Evolutionary conservation across 352 stramenopile genomes (phyloP), one percentile per base, ranked within the genome.

Genomic region (Phytophthora citrophthora): DNA sequence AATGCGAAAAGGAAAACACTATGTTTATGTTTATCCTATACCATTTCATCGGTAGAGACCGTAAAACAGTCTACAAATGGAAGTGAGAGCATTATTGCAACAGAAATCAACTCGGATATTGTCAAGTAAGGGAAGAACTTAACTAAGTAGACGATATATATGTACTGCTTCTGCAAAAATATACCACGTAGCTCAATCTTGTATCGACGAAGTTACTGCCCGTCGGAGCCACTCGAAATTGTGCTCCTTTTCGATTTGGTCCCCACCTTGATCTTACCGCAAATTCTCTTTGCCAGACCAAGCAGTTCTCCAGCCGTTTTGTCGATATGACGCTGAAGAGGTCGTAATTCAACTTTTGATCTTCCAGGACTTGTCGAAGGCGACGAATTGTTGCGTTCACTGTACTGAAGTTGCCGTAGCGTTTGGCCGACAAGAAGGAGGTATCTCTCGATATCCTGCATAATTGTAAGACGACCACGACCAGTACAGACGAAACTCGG

Each of bases 381-480:
- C 16, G 16, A n/a, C 15, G 52, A 43, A 43, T 38, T 45, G n/a
- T 34, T 31, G 13, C 9, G 18, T 3, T 51, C 40, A 26, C 11
- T 36, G 53, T 29, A 31, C 29, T 13, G 16, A n/a, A 43, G 27
- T 34, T 44, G 53, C 24, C 53, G 53, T 13, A 53, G 9, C 13
- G 53, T 20, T 50, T 61, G 40, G 2, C 40, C 18, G n/a, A 61
- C 29, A 20, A 43, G 53, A 38, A 61, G 43, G 32, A 61, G 7
- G 15, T 53, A 61, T 13, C 41, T 43, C 31, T 61, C 53, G 32
- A 61, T 53, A 20, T 53, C 53, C 18, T 61, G 53, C 53, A 53
- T 34, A 8, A 61, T 20, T 11, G 27, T 13, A 4, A 61, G 29
- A 18, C 20, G 29, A n/a, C 53, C 40, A 53, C 32, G 40, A 16